These are phyloP conservation scores for Rhododendron kiyosumense DNA, from an alignment of 148 eudicot genomes.

Conservation along the genomic window DNA sequence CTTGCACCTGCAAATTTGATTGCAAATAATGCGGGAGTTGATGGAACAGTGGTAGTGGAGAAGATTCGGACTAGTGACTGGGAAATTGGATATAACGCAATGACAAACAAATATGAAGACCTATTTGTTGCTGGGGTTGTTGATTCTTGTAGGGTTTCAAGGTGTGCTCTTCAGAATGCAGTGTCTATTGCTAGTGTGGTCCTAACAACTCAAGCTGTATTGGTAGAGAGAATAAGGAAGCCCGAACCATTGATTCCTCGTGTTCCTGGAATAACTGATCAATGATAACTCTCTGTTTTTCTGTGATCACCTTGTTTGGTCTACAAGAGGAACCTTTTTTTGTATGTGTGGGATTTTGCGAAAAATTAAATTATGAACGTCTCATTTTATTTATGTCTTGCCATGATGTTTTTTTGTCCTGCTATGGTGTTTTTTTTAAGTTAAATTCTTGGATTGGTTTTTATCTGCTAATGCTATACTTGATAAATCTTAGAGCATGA, in stretches of 20 bases:
- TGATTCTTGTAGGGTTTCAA: slow-evolving; percentile 79
- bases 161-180: slow-evolving; percentile 79
- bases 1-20: slow-evolving; percentile 79
- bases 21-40: slow-evolving; percentile 85
- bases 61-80: slow-evolving; percentile 51
- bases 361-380: no score
- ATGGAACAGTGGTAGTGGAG: slow-evolving; percentile 78
- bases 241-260: slow-evolving; percentile 61
- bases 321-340: no score
- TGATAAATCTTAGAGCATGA: no score
- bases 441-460: no score
- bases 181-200: slow-evolving; percentile 81
- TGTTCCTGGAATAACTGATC: slow-evolving; percentile 60
- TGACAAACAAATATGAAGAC: slow-evolving; percentile 72
- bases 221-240: slow-evolving; percentile 62
- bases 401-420: no score
- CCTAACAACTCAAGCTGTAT: slow-evolving; percentile 80
- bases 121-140: slow-evolving; percentile 70
- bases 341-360: no score
- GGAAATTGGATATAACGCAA: slow-evolving; percentile 73
- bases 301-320: no score
- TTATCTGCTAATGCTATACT: no score
- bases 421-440: no score
- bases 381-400: no score
- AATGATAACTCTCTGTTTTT: not conserved